Evolutionary conservation across 2,329 filamentous ascomycete genomes (phyloP).

Genomic region (Microdochium nivale): DNA sequence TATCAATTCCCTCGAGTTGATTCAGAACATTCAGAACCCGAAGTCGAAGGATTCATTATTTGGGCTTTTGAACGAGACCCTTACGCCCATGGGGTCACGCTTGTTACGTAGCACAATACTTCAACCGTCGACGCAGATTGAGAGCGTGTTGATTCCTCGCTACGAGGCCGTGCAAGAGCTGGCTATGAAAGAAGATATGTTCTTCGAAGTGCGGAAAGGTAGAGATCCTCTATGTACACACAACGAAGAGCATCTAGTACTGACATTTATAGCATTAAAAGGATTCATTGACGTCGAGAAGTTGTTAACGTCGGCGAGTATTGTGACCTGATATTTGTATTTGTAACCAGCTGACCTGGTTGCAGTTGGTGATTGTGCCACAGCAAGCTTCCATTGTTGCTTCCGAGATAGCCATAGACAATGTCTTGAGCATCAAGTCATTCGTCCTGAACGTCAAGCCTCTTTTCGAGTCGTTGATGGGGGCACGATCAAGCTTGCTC

Average conservation of each 20-base stretch:
- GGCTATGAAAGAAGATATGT: slow-evolving; percentile 75
- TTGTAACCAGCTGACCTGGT: slow-evolving; percentile 7
- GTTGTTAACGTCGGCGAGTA: slow-evolving; percentile 59
- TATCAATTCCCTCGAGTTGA: slow-evolving; percentile 77
- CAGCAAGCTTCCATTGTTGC: slow-evolving; percentile 55
- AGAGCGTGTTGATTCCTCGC: slow-evolving; percentile 57
- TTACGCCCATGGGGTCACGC: slow-evolving; percentile 81
- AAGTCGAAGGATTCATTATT: slow-evolving; percentile 79
- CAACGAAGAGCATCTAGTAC: not conserved
- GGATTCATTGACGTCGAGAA: slow-evolving; percentile 72
- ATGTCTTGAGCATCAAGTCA: slow-evolving; percentile 78
- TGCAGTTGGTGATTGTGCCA: slow-evolving; percentile 67
- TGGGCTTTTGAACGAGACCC: slow-evolving; percentile 74
- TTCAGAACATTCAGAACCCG: slow-evolving; percentile 72
- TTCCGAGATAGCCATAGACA: slow-evolving; percentile 75
- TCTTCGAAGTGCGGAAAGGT: slow-evolving; percentile 67
- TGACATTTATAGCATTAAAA: slow-evolving; percentile 52
- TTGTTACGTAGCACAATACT: slow-evolving; percentile 79
- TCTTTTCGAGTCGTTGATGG: slow-evolving; percentile 58
- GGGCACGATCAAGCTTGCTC: slow-evolving; percentile 57
- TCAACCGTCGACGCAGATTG: slow-evolving; percentile 69
- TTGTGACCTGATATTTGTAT: not conserved
- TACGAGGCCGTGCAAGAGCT: slow-evolving; percentile 82
- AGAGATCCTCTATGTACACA: slow-evolving; percentile 2
- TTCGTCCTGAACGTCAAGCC: slow-evolving; percentile 63